These are phyloP conservation scores for Erythrophleum ivorense DNA, from an alignment of 331 rosid species.

Conservation along the genomic window DNA sequence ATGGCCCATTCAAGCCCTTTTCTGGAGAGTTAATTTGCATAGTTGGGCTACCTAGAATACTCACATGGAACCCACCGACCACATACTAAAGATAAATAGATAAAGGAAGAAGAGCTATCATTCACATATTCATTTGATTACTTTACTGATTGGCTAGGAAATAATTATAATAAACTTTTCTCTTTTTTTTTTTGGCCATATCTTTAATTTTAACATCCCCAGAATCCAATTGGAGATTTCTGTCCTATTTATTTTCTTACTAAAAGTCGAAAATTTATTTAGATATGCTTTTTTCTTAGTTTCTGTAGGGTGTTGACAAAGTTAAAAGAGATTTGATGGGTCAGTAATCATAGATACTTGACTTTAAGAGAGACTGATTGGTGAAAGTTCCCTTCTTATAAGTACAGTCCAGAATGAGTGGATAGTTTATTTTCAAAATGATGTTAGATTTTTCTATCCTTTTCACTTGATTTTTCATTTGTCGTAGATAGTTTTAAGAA, in stretches of 20 bases:
- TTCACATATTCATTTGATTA: slow-evolving; percentile 29
- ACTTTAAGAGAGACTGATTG: not conserved
- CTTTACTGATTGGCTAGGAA: not conserved
- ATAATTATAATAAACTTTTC: not conserved
- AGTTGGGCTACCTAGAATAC: slow-evolving; percentile 36
- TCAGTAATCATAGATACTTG: not conserved
- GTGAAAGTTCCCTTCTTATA: not conserved
- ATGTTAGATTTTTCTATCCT: not conserved
- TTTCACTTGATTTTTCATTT: not conserved
- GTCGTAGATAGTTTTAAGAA: not conserved
- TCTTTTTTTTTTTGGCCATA: not conserved
- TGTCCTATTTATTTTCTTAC: not conserved
- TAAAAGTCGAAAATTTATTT: not conserved
- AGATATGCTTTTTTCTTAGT: not conserved
- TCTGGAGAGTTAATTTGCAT: not conserved
- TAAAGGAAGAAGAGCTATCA: slow-evolving; percentile 17
- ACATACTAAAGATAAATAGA: slow-evolving; percentile 25
- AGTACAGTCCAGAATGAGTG: too few relatives aligned
- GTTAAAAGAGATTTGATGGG: not conserved
- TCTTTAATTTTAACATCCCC: not conserved
- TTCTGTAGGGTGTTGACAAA: not conserved
- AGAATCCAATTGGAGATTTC: not conserved
- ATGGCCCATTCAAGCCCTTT: not conserved
- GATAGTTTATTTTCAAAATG: too few relatives aligned
- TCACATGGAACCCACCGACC: slow-evolving; percentile 47